These are phyloP conservation scores for Quercus robur DNA, from an alignment of 306 rosid species.

Conservation along the genomic window DNA sequence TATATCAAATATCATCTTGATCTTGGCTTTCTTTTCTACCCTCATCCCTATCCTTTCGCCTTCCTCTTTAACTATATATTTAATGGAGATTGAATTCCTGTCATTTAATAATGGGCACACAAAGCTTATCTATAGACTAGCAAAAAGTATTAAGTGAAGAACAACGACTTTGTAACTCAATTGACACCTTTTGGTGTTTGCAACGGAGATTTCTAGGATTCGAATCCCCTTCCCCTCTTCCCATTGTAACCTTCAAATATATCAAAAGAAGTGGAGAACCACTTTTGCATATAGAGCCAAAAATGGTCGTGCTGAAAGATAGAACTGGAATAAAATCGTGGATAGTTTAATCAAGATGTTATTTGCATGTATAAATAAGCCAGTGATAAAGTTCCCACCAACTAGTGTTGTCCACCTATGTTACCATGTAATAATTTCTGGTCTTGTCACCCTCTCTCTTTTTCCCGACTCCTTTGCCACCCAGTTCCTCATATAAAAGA, in stretches of 20 bases:
- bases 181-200: too few species aligned
- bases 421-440: conserved; percentile 31
- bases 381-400: conserved; percentile 64
- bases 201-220: too few species aligned
- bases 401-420: conserved; percentile 38
- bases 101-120: conserved; percentile 11
- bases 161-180: too few species aligned
- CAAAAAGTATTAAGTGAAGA: background rate
- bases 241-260: too few species aligned
- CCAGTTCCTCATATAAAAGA: conserved; percentile 13
- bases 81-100: conserved; percentile 22
- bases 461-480: conserved; percentile 10
- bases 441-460: conserved; percentile 27
- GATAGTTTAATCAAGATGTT: conserved; percentile 35
- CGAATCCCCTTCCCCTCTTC: too few species aligned
- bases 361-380: conserved; percentile 19
- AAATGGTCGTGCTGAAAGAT: conserved; percentile 30
- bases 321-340: conserved; percentile 8
- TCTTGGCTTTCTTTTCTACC: conserved; percentile 15
- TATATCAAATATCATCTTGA: background rate
- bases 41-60: conserved; percentile 29
- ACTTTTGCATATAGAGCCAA: conserved; percentile 25
- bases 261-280: conserved; percentile 11
- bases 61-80: background rate
- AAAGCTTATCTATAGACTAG: conserved; percentile 14